These are phyloP conservation scores for Phaffia rhodozyma DNA, from an alignment of 1,284 basidiomycete genomes.

Conservation along the genomic window DNA sequence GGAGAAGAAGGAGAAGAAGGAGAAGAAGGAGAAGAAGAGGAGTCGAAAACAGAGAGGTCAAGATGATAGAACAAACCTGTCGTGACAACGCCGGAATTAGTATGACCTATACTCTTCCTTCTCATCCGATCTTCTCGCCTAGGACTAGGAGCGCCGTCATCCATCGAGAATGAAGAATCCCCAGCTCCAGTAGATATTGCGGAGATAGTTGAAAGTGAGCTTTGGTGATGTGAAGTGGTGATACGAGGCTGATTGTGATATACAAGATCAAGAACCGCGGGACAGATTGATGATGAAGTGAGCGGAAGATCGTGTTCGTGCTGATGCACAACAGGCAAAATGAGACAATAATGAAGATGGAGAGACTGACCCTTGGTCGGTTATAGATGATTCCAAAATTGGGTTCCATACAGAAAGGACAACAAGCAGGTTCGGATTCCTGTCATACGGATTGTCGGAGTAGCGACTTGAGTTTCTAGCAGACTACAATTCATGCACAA, in stretches of 20 bases:
- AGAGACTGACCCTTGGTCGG: conserved; percentile 44
- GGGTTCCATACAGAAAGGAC: conserved; percentile 92
- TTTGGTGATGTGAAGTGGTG: background rate
- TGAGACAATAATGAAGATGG: conserved; percentile 39
- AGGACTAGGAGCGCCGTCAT: background rate
- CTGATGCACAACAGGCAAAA: background rate
- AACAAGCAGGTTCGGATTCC: conserved; percentile 78
- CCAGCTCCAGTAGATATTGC: background rate
- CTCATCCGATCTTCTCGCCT: conserved; percentile 28
- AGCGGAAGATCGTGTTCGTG: conserved; percentile 10
- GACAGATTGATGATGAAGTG: background rate
- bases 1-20: no score
- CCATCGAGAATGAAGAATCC: background rate
- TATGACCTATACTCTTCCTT: conserved; percentile 38
- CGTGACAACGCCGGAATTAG: conserved; percentile 64
- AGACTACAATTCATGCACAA: background rate
- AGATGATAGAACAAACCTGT: conserved; percentile 47
- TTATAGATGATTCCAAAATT: conserved; percentile 91
- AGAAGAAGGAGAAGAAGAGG: no score
- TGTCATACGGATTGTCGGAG: background rate
- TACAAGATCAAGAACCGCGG: background rate
- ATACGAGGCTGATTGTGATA: background rate
- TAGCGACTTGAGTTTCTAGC: no score
- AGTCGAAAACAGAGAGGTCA: no score
- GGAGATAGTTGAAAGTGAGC: background rate